Evolutionary conservation across 345 rosid genomes (phyloP).

Genomic region (Camelina laxa): DNA sequence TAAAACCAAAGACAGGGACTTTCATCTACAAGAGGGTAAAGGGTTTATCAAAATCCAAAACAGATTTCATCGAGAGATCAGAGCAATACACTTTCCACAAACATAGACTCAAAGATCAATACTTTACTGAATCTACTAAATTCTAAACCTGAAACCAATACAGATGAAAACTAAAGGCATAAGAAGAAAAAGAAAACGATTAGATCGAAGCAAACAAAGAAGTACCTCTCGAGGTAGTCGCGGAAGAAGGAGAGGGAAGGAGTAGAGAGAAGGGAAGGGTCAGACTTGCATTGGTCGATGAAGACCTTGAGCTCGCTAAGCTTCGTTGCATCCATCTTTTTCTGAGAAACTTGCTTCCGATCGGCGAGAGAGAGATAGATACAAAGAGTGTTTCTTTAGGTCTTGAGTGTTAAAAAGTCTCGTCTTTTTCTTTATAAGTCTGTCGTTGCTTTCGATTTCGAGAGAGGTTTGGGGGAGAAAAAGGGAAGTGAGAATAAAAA

Average conservation of each 20-base stretch:
- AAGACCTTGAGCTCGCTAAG: slow-evolving; percentile 66
- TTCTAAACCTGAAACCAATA: background rate
- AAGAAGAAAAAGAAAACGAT: background rate
- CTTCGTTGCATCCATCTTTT: slow-evolving; percentile 47
- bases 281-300: slow-evolving; percentile 76
- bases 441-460: slow-evolving; percentile 11
- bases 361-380: slow-evolving; percentile 25
- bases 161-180: slow-evolving; percentile 2
- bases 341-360: slow-evolving; percentile 6
- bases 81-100: background rate
- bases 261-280: slow-evolving; percentile 77
- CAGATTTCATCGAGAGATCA: background rate
- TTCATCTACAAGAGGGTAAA: background rate
- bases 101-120: slow-evolving; percentile 24
- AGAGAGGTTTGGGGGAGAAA: slow-evolving; percentile 6
- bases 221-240: slow-evolving; percentile 84
- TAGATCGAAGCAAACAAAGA: slow-evolving; percentile 26
- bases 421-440: slow-evolving; percentile 10
- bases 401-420: slow-evolving; percentile 34
- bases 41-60: slow-evolving; percentile 1
- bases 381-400: slow-evolving; percentile 17
- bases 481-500: background rate
- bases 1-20: background rate
- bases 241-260: slow-evolving; percentile 95
- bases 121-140: slow-evolving; percentile 22